These are phyloP conservation scores for Candida sanyiensis DNA, from an alignment of 805 yeast genomes.

Conservation along the genomic window DNA sequence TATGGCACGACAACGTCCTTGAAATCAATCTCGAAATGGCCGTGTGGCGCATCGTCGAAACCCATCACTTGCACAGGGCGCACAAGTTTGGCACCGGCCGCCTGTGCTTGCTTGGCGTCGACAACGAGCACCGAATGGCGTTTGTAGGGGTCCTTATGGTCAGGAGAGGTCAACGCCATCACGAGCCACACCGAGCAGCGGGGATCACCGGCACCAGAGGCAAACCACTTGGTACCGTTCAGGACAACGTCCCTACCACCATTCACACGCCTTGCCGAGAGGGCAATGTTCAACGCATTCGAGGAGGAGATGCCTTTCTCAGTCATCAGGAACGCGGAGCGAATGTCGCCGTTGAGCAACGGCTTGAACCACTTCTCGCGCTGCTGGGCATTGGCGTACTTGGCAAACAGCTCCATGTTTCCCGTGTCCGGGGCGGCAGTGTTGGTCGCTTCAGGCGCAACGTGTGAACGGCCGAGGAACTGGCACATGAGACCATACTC, in stretches of 20 bases:
- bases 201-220: slow-evolving; percentile 67
- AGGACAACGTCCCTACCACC: slow-evolving; percentile 42
- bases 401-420: slow-evolving; percentile 39
- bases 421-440: slow-evolving; percentile 63
- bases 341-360: slow-evolving; percentile 45
- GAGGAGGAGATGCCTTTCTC: slow-evolving; percentile 57
- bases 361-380: slow-evolving; percentile 46
- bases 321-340: slow-evolving; percentile 63
- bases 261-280: slow-evolving; percentile 33
- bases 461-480: slow-evolving; percentile 48
- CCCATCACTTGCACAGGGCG: slow-evolving; percentile 54
- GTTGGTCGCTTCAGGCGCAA: slow-evolving; percentile 57
- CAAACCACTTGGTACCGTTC: slow-evolving; percentile 65
- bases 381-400: slow-evolving; percentile 37
- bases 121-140: slow-evolving; percentile 55
- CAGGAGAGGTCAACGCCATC: slow-evolving; percentile 26
- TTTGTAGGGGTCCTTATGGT: slow-evolving; percentile 30
- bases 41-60: slow-evolving; percentile 66
- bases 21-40: slow-evolving; percentile 58
- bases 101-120: slow-evolving; percentile 44
- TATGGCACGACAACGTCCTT: slow-evolving; percentile 41
- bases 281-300: slow-evolving; percentile 53
- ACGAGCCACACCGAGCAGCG: slow-evolving; percentile 38
- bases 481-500: slow-evolving; percentile 65
- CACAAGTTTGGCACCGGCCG: slow-evolving; percentile 43